Conservation (phyloP, 2,329 filamentous ascomycete species). For the Teratosphaeria zuluensis region DNA sequence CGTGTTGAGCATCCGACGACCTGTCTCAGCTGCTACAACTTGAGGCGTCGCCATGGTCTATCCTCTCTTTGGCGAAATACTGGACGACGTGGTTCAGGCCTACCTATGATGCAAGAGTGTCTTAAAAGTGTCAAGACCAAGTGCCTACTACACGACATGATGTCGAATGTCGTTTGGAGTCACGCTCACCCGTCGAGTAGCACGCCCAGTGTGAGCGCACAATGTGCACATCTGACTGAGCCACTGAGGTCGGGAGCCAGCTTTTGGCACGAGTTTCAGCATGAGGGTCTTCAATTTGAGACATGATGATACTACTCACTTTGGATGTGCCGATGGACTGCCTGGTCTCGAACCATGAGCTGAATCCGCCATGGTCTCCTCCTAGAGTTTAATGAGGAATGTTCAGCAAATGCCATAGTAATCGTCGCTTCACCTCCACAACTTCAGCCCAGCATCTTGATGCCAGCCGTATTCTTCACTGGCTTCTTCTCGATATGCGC, state of each 20-base stretch:
- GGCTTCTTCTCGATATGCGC: constrained; percentile 24
- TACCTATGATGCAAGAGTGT: not conserved
- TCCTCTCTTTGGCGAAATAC: not conserved
- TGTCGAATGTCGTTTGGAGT: not conserved
- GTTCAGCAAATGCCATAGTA: too few species aligned
- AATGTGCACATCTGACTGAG: not conserved
- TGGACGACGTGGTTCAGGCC: not conserved
- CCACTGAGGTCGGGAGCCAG: not conserved
- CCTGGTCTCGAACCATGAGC: too few species aligned
- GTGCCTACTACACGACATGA: not conserved
- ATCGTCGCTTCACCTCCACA: not conserved
- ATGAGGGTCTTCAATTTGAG: not conserved
- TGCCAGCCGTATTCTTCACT: constrained; percentile 13
- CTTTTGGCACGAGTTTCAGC: not conserved
- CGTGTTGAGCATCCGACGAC: not conserved
- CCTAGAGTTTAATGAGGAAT: too few species aligned
- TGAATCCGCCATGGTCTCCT: too few species aligned
- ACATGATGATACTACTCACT: not conserved
- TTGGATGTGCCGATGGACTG: not conserved
- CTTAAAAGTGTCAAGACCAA: not conserved
- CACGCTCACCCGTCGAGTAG: not conserved
- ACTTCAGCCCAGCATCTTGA: constrained; percentile 20
- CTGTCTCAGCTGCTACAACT: not conserved
- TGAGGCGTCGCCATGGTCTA: not conserved
- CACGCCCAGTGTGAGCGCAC: not conserved